Percentiles rank a stretch among this genome's conserved stretches.
These are phyloP conservation scores for Fusarium lateritium DNA, from an alignment of 2,329 filamentous ascomycete species.

Conservation along the genomic window DNA sequence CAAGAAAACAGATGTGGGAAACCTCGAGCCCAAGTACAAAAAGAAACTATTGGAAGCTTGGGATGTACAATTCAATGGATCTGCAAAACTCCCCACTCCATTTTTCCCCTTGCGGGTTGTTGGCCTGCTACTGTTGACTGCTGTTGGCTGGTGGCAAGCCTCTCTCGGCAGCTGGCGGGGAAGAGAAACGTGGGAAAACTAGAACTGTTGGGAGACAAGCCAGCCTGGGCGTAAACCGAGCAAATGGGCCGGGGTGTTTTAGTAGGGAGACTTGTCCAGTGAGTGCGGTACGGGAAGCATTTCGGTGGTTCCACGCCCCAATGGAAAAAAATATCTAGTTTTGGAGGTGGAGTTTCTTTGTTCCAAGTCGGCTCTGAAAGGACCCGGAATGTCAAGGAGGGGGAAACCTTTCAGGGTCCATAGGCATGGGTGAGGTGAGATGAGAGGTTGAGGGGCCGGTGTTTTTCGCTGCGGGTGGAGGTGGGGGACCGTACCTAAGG, in stretches of 20 bases:
- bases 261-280: constrained; percentile 14
- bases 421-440: constrained; percentile 21
- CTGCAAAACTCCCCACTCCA: constrained; percentile 39
- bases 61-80: constrained; percentile 44
- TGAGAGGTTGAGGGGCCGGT: constrained; percentile 39
- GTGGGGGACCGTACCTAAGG: constrained; percentile 27
- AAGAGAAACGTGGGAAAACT: constrained; percentile 42
- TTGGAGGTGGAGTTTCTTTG: constrained; percentile 5
- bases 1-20: constrained; percentile 41
- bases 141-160: constrained; percentile 48
- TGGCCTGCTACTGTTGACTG: constrained; percentile 39
- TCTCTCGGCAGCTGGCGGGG: constrained; percentile 47
- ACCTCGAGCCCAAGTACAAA: constrained; percentile 42
- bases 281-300: neutral
- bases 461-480: constrained; percentile 20
- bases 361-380: constrained; percentile 21
- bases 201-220: constrained; percentile 51
- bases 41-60: constrained; percentile 35
- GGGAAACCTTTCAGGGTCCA: constrained; percentile 36
- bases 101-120: constrained; percentile 41
- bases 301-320: constrained; percentile 36
- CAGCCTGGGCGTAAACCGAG: constrained; percentile 40
- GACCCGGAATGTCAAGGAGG: constrained; percentile 30
- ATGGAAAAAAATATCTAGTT: constrained; percentile 36
- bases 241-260: constrained; percentile 18